Evolutionary conservation across 306 rosid species (phyloP).

Genomic region (Fagus crenata): DNA sequence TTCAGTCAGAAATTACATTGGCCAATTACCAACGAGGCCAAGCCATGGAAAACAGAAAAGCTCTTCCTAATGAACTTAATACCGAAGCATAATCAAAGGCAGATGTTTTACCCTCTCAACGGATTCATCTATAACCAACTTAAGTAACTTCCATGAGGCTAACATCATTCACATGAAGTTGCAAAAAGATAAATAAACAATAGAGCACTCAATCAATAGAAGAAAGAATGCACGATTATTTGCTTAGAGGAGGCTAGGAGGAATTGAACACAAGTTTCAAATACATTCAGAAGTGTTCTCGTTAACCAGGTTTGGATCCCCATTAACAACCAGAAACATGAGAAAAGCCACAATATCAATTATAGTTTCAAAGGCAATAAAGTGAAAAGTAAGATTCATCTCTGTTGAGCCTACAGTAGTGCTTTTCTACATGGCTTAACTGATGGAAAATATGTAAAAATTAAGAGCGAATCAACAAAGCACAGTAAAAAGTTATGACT

Average conservation of each 20-base stretch:
- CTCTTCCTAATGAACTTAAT: not conserved
- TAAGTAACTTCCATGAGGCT: constrained; percentile 1
- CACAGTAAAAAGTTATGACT: not conserved
- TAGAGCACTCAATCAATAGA: not conserved
- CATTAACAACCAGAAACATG: not conserved
- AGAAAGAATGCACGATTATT: not conserved
- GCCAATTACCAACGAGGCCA: not conserved
- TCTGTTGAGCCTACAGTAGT: not conserved
- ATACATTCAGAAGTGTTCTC: not conserved
- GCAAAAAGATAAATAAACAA: not conserved
- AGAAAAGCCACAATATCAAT: not conserved
- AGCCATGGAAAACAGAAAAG: not conserved
- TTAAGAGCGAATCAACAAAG: not conserved
- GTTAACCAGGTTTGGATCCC: not conserved
- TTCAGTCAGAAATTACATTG: not conserved
- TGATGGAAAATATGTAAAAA: not conserved
- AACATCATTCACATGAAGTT: not conserved
- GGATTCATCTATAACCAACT: not conserved
- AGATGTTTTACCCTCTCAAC: not conserved
- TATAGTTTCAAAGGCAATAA: not conserved
- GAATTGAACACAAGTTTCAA: not conserved
- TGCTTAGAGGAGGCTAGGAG: not conserved
- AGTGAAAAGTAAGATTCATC: not conserved
- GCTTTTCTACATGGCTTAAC: not conserved
- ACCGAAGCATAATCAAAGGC: not conserved